Conservation (phyloP, 2,329 filamentous ascomycete genomes). For the Gaeumannomyces tritici region DNA sequence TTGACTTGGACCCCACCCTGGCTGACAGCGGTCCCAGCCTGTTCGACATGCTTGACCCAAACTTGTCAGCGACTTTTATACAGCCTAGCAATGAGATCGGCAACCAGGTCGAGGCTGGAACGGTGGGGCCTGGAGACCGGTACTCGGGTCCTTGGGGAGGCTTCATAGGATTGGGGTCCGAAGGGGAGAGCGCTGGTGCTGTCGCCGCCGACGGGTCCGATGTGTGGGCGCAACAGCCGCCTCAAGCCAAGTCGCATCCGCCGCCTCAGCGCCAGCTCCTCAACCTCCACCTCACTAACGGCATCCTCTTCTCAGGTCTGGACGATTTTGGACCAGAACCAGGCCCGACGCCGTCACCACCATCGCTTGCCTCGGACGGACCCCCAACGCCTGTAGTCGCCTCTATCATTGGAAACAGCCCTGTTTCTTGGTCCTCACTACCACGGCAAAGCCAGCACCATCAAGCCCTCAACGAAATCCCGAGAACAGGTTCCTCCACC, state of each 20-base stretch:
- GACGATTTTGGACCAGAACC: neutral
- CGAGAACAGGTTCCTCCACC: neutral
- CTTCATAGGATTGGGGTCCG: neutral
- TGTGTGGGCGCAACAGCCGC: neutral
- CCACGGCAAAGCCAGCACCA: neutral
- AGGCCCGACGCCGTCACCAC: neutral
- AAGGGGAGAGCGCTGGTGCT: neutral
- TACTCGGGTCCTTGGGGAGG: neutral
- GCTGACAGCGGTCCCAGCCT: slow-evolving; percentile 14
- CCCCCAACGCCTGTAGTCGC: neutral
- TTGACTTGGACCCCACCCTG: neutral
- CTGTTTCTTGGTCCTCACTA: neutral
- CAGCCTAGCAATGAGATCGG: neutral
- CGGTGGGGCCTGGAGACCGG: neutral
- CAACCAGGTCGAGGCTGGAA: neutral
- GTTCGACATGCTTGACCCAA: slow-evolving; percentile 24
- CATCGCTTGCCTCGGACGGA: neutral
- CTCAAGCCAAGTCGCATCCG: neutral
- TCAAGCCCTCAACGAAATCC: neutral
- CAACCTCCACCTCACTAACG: neutral
- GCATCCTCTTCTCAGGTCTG: neutral
- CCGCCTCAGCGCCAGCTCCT: neutral
- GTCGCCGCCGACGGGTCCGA: neutral
- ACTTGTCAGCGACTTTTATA: slow-evolving; percentile 1
- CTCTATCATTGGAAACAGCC: neutral